These are phyloP conservation scores for Spencermartinsiella ligniputridi DNA, from an alignment of 1,139 yeast genomes.

Conservation along the genomic window DNA sequence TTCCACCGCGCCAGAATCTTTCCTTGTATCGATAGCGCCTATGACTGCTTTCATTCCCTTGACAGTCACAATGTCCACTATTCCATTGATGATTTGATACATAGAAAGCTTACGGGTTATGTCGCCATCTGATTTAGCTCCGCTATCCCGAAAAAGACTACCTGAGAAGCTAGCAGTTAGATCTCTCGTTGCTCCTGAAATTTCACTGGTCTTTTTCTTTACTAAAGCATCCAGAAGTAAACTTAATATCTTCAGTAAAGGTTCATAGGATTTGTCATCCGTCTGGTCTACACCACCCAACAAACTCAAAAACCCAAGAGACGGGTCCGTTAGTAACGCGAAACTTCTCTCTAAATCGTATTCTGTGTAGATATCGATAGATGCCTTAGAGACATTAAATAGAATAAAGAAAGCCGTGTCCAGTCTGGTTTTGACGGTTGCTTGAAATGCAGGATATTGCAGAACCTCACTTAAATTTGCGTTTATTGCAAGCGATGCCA, in stretches of 20 bases:
- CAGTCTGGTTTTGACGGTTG: slow-evolving; percentile 56
- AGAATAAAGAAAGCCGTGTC: slow-evolving; percentile 67
- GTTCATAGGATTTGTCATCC: slow-evolving; percentile 18
- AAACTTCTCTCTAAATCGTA: slow-evolving; percentile 19
- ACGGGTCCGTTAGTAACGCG: slow-evolving; percentile 23
- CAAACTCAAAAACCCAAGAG: slow-evolving; percentile 19
- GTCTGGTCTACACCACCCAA: slow-evolving; percentile 10
- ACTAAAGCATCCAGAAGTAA: slow-evolving; percentile 25
- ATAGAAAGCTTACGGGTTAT: slow-evolving; percentile 4
- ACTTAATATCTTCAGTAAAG: slow-evolving; percentile 24
- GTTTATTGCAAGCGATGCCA: slow-evolving; percentile 48
- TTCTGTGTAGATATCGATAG: slow-evolving; percentile 9
- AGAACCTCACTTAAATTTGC: slow-evolving; percentile 52
- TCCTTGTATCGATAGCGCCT: slow-evolving; percentile 17
- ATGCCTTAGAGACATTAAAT: slow-evolving; percentile 40
- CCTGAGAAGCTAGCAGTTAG: not conserved
- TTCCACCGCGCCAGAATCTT: slow-evolving; percentile 46
- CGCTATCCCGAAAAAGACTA: not conserved
- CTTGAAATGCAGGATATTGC: slow-evolving; percentile 45
- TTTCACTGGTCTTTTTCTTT: slow-evolving; percentile 2
- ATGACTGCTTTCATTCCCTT: slow-evolving; percentile 29
- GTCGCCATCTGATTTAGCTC: not conserved
- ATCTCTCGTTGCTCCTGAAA: not conserved
- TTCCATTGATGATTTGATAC: slow-evolving; percentile 23
- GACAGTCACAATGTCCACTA: slow-evolving; percentile 29